Base-by-base conservation (phyloP, 805 yeast species). In the Torulaspora delbrueckii region DNA sequence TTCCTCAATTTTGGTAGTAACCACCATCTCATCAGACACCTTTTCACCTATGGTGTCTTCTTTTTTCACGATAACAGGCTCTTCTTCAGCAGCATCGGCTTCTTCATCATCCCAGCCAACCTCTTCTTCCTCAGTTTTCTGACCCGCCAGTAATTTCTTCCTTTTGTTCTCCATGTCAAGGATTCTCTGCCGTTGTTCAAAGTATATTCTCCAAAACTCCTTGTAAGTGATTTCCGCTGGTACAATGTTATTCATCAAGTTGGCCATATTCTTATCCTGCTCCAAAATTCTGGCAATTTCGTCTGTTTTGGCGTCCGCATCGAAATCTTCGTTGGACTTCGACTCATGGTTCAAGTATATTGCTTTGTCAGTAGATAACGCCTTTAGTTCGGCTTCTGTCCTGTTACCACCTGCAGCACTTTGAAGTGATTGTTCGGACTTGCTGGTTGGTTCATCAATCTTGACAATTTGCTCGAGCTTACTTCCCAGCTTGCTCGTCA, bases 131-230 rank as follows among this genome's bases (percentile, higher is more conserved):
- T 45, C 47, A 4, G 39, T 39, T 31, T 54, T 53, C 41, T 68
- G 68, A 46, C 65, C 68, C 27, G 74, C 69, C 37, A 86, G 69
- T 45, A 86, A 69, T 52, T 75, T 74, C 65, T 82, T 82, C 59
- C 96, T 74, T 60, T 79, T 74, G 56, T 70, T 69, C 56, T 88
- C 95, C 55, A 77, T 81, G 37, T 74, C 73, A 34, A 76, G 71
- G 16, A 87, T 77, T 53, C 73, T 72, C 9, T 66, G 62, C 46
- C 75, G 77, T 57, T 75, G 69, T 43, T 67, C 71, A 65, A 79
- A 84, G 65, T 86, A 89, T 27, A 81, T 73, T 37, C 70, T 67
- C 97, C 97, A 90, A 63, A 90, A 90, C 38, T 70, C 70, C 22
- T 74, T 68, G 55, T 81, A 84, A 3, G 77, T 57, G 30, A 82